Base-by-base conservation (phyloP, 2,329 filamentous ascomycete genomes). In the Emericellopsis atlantica region DNA sequence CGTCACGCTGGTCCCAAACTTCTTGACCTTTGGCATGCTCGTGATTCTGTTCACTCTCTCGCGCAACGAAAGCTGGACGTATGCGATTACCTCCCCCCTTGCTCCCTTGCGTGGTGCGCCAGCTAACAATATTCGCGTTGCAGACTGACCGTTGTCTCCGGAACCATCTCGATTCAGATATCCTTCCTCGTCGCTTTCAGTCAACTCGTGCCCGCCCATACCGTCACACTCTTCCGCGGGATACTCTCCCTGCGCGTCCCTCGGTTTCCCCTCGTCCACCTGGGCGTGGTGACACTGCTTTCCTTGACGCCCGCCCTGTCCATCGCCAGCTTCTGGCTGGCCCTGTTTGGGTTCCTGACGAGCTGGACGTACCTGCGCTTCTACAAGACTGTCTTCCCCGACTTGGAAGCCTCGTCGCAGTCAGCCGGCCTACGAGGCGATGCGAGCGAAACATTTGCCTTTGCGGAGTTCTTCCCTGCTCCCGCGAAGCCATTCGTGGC, bases 321-420 rank as follows among this genome's bases (percentile, higher is more conserved):
- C n/a, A 76, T 81, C 54, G 86, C 87, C 16, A 81, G 87, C 36
- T 71, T 89, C 48, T 77, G 93, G 56, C 75, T 95, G 45, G 78
- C 85, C 40, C 68, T 84, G 59, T 81, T 83, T 50, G 89, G 87
- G 44, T 84, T 98, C 59, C 59, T 95, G 45, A 81, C 81, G 10
- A 88, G 86, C 59, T 98, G 90, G 90, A 86, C 84, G 35, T 96
- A 96, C 61, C 78, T 98, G 15, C 86, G 92, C 49, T 98, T 96
- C 70, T 95, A 86, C 70, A 94, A 95, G 65, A 64, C 70, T 42
- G 75, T 81, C 44, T 81, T 81, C 53, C 77, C 79, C 42, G 79
- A 83, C 51, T 74, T 83, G 46, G 78, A 81, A 51, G 26, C 26
- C 9, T 65, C 72, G 11, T 71, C 72, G 9, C 77, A 82, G 52